Evolutionary conservation across 768 basidiomycete species (phyloP).

Genomic region (Lentinula raphanica): DNA sequence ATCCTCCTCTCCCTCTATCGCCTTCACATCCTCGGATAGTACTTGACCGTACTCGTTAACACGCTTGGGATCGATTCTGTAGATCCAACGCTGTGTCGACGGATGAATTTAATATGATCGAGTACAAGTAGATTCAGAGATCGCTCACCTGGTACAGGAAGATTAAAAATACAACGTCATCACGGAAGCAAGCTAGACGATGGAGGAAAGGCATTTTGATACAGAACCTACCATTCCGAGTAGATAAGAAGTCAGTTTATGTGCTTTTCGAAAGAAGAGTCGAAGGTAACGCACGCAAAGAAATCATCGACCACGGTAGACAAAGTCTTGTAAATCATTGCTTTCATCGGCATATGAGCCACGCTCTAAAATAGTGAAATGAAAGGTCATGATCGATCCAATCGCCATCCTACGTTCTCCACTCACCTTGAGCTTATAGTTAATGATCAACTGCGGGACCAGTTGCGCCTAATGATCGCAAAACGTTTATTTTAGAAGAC

Average conservation of each 20-base stretch:
- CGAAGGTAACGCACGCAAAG: slow-evolving; percentile 60
- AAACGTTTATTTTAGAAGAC: no score
- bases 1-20: slow-evolving; percentile 24
- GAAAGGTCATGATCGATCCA: slow-evolving; percentile 7
- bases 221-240: slow-evolving; percentile 58
- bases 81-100: slow-evolving; percentile 82
- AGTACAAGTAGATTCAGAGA: background rate
- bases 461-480: slow-evolving; percentile 72
- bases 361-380: slow-evolving; percentile 56
- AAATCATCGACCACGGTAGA: slow-evolving; percentile 91
- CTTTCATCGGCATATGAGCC: slow-evolving; percentile 98
- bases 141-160: slow-evolving; percentile 82
- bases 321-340: slow-evolving; percentile 93
- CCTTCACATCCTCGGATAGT: slow-evolving; percentile 44
- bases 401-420: slow-evolving; percentile 7
- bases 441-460: slow-evolving; percentile 87
- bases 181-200: slow-evolving; percentile 84
- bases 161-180: slow-evolving; percentile 87
- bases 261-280: slow-evolving; percentile 4
- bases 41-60: slow-evolving; percentile 97
- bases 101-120: background rate
- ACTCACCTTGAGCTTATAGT: slow-evolving; percentile 89
- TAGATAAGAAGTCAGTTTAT: slow-evolving; percentile 14
- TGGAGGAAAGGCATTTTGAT: slow-evolving; percentile 97
- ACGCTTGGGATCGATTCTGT: slow-evolving; percentile 90